A percentile compares a stretch with the other conserved stretches of the same genome.
Evolutionary conservation across 495 filamentous ascomycete genomes (phyloP).

Genomic region (Astrothelium subdiscretum): DNA sequence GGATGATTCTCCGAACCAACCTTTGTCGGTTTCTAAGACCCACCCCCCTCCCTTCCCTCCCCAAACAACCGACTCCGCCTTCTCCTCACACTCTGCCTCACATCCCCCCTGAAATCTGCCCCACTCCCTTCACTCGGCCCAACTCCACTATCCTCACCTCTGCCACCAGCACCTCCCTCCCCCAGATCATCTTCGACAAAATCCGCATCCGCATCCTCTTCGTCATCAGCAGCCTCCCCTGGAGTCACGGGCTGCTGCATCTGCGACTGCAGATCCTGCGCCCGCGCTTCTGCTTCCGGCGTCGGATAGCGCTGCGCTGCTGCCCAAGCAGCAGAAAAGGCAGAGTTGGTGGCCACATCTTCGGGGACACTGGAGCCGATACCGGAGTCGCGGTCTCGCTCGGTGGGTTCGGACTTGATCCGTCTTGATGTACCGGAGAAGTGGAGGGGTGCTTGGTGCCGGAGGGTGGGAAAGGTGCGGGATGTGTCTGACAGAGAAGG

Average conservation of each 20-base stretch:
- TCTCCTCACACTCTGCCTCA: neutral
- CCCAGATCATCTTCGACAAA: neutral
- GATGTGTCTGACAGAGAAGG: conserved; percentile 37
- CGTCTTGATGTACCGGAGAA: conserved; percentile 14
- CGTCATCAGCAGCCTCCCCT: neutral
- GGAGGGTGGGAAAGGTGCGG: conserved; percentile 45
- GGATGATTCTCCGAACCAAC: too few relatives aligned
- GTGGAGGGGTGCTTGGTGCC: conserved; percentile 38
- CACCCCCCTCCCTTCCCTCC: neutral
- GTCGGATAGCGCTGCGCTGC: neutral
- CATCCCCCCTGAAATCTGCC: neutral
- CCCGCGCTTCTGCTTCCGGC: neutral
- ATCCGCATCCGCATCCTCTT: neutral
- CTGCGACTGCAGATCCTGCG: neutral
- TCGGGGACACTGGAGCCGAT: neutral
- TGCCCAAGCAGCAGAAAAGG: neutral
- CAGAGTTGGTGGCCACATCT: neutral
- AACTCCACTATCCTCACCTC: neutral
- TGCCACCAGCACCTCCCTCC: neutral
- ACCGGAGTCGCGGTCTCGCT: neutral
- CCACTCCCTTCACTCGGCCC: neutral
- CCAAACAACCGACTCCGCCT: neutral
- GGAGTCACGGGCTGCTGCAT: neutral
- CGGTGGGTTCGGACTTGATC: neutral
- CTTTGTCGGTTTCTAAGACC: too few relatives aligned